Conservation (phyloP, 306 rosid species). For the Comarum palustre region DNA sequence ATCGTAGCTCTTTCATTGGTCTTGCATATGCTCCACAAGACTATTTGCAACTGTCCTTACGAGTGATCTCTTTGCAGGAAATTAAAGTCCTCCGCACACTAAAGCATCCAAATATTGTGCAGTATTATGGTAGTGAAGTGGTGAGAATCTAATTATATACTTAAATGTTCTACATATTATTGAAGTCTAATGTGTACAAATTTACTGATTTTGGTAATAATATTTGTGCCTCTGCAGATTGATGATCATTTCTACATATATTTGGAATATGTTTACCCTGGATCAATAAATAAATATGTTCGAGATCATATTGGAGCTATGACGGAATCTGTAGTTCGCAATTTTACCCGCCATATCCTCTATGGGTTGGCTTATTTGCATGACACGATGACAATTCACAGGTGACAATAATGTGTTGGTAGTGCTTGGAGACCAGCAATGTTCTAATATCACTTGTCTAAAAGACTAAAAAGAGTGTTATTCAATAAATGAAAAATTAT, state of each 20-base stretch:
- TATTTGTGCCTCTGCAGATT: constrained; percentile 43
- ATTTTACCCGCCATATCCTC: constrained; percentile 77
- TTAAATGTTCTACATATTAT: constrained; percentile 7
- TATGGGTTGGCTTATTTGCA: constrained; percentile 82
- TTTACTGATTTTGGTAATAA: constrained; percentile 12
- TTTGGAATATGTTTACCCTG: constrained; percentile 86
- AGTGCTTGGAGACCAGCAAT: background rate
- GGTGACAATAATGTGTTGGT: constrained; percentile 42
- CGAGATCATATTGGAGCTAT: constrained; percentile 66
- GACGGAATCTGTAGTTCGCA: constrained; percentile 82
- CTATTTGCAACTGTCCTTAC: constrained; percentile 16
- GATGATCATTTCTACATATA: constrained; percentile 76
- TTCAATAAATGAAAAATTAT: background rate
- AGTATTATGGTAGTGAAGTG: constrained; percentile 76
- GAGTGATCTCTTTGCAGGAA: constrained; percentile 60
- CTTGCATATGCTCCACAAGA: constrained; percentile 16
- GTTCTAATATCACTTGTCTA: background rate
- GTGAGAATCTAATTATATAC: constrained; percentile 43
- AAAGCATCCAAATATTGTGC: constrained; percentile 84
- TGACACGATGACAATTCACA: constrained; percentile 68
- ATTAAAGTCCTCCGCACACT: constrained; percentile 65
- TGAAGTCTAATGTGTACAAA: background rate
- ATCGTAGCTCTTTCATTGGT: background rate
- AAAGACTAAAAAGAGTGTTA: background rate
- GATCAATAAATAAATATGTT: constrained; percentile 73